Percentiles rank a stretch among this genome's conserved stretches.
Evolutionary conservation across 192 early-diverging fungal species (phyloP).

Genomic region (Coemansia sp.): DNA sequence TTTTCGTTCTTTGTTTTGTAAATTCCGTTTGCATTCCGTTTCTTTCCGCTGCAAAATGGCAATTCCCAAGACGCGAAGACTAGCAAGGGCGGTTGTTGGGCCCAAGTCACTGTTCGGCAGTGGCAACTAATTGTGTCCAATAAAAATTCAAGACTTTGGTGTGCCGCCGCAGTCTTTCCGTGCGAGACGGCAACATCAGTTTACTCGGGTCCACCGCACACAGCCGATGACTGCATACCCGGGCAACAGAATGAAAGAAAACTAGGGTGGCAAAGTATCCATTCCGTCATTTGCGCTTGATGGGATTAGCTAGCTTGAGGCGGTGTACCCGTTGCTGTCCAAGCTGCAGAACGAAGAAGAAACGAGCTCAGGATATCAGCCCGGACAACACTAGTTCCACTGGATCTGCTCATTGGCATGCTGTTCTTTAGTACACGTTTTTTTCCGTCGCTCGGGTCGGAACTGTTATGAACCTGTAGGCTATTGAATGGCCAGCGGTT

Average conservation of each 20-base stretch:
- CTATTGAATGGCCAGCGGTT: no score
- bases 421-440: slow-evolving; percentile 87
- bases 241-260: slow-evolving; percentile 34
- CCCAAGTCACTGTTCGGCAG: no score
- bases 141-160: neutral
- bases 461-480: neutral
- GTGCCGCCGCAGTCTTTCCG: slow-evolving; percentile 3
- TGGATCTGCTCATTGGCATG: slow-evolving; percentile 80
- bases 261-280: slow-evolving; percentile 53
- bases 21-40: no score
- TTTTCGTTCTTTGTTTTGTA: neutral
- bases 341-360: slow-evolving; percentile 63
- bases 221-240: slow-evolving; percentile 34
- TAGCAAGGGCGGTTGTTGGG: no score
- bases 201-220: slow-evolving; percentile 42
- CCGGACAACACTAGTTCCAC: slow-evolving; percentile 56
- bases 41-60: no score
- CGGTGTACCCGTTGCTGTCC: slow-evolving; percentile 92
- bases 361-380: neutral
- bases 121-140: no score
- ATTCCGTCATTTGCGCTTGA: slow-evolving; percentile 51
- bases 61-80: no score
- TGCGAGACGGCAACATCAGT: slow-evolving; percentile 23
- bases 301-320: slow-evolving; percentile 71
- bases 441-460: slow-evolving; percentile 55